These are phyloP conservation scores for Termitomyces bulborhizus DNA, from an alignment of 768 basidiomycete genomes.

Conservation along the genomic window DNA sequence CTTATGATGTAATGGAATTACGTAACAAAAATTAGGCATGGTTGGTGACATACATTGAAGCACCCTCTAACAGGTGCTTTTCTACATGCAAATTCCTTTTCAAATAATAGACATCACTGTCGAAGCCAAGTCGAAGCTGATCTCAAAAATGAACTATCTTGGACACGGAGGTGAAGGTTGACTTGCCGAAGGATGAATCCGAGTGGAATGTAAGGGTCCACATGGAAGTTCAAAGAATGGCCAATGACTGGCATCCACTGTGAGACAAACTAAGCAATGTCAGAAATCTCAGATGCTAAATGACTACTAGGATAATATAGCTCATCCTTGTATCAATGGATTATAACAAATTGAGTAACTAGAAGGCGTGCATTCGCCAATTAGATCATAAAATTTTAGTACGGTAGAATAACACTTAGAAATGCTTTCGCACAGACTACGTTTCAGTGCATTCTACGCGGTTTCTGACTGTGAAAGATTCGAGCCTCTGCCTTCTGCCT, in stretches of 20 bases:
- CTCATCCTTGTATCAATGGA: neutral
- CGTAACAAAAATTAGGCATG: neutral
- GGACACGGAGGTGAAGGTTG: no score
- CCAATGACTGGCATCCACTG: neutral
- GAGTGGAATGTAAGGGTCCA: no score
- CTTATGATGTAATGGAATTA: neutral
- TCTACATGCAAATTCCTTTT: no score
- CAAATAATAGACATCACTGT: no score
- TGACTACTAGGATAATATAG: neutral
- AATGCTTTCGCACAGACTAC: neutral
- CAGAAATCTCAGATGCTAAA: neutral
- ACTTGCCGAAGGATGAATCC: no score
- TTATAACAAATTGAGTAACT: neutral
- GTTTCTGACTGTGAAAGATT: neutral
- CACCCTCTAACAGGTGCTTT: no score
- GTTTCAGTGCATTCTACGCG: neutral
- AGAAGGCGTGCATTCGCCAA: neutral
- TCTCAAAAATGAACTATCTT: no score
- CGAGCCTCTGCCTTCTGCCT: slow-evolving; percentile 56
- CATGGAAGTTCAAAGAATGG: neutral
- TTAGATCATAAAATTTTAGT: neutral
- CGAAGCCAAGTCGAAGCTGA: no score
- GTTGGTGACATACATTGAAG: no score
- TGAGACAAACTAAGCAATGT: neutral
- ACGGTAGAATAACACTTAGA: neutral